Conservation (phyloP, 306 rosid genomes). For the Trifolium fragiferum region DNA sequence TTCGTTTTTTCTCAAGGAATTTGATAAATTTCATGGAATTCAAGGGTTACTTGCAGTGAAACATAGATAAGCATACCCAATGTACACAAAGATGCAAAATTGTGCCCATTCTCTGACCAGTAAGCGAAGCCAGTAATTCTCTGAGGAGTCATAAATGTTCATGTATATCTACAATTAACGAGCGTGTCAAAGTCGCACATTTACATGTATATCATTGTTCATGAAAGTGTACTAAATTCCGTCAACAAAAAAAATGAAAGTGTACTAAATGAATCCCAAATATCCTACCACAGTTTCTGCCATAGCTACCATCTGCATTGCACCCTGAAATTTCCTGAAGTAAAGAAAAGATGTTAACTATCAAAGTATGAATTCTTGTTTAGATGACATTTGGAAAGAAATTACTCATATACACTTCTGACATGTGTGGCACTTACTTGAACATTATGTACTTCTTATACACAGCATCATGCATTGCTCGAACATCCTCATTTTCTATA, state of each 20-base stretch:
- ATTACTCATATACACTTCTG: slow-evolving; percentile 17
- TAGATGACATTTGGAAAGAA: slow-evolving; percentile 5
- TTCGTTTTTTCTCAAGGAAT: background rate
- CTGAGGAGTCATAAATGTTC: slow-evolving; percentile 73
- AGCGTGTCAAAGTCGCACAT: slow-evolving; percentile 30
- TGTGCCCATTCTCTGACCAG: slow-evolving; percentile 88
- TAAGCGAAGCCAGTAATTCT: slow-evolving; percentile 86
- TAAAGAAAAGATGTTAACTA: slow-evolving; percentile 36
- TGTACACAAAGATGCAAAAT: slow-evolving; percentile 84
- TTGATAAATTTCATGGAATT: slow-evolving; percentile 23
- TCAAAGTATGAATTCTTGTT: slow-evolving; percentile 34
- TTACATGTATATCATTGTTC: background rate
- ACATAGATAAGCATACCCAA: slow-evolving; percentile 66
- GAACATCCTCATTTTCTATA: slow-evolving; percentile 78
- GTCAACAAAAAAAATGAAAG: no score
- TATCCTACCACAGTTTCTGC: slow-evolving; percentile 81
- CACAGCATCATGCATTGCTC: slow-evolving; percentile 77
- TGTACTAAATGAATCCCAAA: slow-evolving; percentile 34
- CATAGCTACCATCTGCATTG: slow-evolving; percentile 95
- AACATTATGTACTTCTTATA: slow-evolving; percentile 85
- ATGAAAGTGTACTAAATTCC: slow-evolving; percentile 21
- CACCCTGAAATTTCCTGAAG: slow-evolving; percentile 87
- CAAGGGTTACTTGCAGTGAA: slow-evolving; percentile 25
- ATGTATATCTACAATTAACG: slow-evolving; percentile 66
- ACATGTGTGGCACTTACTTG: slow-evolving; percentile 60